Conservation (phyloP, 176 grass and related monocot species). For the Oryza rufipogon region DNA sequence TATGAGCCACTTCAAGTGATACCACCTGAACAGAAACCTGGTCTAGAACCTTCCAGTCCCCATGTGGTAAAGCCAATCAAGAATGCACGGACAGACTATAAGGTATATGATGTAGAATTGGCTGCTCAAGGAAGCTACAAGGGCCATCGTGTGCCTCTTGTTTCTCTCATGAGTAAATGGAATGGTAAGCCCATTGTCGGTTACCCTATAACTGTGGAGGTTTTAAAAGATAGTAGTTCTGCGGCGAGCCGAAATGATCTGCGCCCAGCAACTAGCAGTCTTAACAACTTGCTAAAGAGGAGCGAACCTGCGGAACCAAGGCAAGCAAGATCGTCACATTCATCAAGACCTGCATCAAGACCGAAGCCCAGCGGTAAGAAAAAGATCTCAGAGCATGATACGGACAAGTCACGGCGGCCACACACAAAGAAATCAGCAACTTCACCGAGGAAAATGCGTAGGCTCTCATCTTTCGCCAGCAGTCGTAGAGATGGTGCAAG, state of each 20-base stretch:
- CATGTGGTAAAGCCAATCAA: conserved; percentile 60
- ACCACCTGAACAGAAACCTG: conserved; percentile 44
- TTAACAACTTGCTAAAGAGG: conserved; percentile 58
- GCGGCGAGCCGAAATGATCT: conserved; percentile 43
- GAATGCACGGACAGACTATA: conserved; percentile 46
- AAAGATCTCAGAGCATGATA: conserved; percentile 45
- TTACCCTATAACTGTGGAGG: conserved; percentile 66
- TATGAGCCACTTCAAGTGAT: conserved; percentile 46
- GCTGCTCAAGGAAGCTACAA: conserved; percentile 75
- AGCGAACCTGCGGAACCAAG: conserved; percentile 37
- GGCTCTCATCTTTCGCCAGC: conserved; percentile 87
- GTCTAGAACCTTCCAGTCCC: conserved; percentile 37
- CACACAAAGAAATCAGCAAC: conserved; percentile 70
- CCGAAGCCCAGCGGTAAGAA: conserved; percentile 42
- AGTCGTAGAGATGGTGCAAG: conserved; percentile 49
- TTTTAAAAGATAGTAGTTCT: conserved; percentile 61
- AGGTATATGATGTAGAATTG: conserved; percentile 80
- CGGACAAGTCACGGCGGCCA: conserved; percentile 58
- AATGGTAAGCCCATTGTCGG: conserved; percentile 88
- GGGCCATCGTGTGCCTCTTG: conserved; percentile 68
- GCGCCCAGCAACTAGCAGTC: conserved; percentile 46
- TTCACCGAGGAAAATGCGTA: conserved; percentile 92
- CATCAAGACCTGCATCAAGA: conserved; percentile 46
- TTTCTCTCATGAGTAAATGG: conserved; percentile 96
- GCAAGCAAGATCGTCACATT: conserved; percentile 49